Evolutionary conservation across 2,329 filamentous ascomycete species (phyloP).

Genomic region (Coniella lustricola): DNA sequence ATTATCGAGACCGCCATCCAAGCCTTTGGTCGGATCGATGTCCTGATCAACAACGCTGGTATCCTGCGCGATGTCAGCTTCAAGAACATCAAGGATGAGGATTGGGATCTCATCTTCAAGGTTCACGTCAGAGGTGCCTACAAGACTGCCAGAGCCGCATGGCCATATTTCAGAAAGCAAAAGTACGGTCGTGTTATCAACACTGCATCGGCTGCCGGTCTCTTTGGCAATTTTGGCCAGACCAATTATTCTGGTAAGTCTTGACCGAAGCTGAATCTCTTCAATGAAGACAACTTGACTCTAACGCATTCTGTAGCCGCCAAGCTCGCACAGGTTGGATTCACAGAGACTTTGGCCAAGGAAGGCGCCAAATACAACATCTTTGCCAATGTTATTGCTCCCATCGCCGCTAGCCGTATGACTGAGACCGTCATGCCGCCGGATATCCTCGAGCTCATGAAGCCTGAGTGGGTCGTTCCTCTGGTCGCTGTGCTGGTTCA

Average conservation of each 20-base stretch:
- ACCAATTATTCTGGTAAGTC: constrained; percentile 76
- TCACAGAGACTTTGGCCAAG: constrained; percentile 96
- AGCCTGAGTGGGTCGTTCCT: constrained; percentile 92
- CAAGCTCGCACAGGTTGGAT: constrained; percentile 91
- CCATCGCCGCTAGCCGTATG: constrained; percentile 92
- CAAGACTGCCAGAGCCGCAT: constrained; percentile 90
- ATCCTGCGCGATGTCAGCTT: constrained; percentile 94
- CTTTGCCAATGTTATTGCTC: constrained; percentile 86
- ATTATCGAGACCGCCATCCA: constrained; percentile 88
- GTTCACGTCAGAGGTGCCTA: constrained; percentile 92
- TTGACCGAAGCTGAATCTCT: background rate
- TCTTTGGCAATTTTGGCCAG: constrained; percentile 95
- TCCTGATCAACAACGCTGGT: constrained; percentile 96
- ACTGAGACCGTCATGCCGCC: constrained; percentile 92
- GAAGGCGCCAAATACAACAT: constrained; percentile 99
- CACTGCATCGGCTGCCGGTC: constrained; percentile 89
- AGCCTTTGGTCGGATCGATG: constrained; percentile 77
- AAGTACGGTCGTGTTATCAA: constrained; percentile 97
- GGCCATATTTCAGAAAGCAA: constrained; percentile 97
- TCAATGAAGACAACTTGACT: background rate
- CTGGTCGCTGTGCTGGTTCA: constrained; percentile 84
- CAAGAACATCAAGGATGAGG: constrained; percentile 95
- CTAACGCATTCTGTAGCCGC: constrained; percentile 49
- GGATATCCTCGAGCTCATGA: constrained; percentile 77
- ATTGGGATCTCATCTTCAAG: constrained; percentile 92